Evolutionary conservation across 805 yeast genomes (phyloP).

Genomic region (Saccharomycopsis capsularis): DNA sequence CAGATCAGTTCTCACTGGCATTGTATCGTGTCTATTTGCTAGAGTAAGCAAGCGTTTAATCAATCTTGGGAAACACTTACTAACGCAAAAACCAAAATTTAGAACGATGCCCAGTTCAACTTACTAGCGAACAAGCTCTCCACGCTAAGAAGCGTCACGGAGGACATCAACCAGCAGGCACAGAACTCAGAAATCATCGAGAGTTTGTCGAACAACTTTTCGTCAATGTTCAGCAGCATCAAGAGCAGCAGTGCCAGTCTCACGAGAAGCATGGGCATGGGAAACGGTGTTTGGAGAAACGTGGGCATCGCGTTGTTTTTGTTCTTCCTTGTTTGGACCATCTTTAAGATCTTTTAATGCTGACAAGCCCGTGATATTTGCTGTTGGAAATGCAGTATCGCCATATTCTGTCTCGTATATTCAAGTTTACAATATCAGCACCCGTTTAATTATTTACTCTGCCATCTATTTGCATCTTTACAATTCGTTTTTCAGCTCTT

Average conservation of each 20-base stretch:
- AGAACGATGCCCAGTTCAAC: slow-evolving; percentile 60
- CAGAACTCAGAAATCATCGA: slow-evolving; percentile 39
- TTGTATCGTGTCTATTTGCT: neutral
- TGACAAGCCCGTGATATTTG: no score
- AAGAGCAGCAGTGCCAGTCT: slow-evolving; percentile 45
- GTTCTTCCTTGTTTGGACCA: slow-evolving; percentile 51
- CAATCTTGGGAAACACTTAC: neutral
- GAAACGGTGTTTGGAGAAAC: slow-evolving; percentile 53
- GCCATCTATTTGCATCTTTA: no score
- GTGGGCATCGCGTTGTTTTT: slow-evolving; percentile 48
- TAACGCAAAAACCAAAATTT: neutral
- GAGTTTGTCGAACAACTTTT: slow-evolving; percentile 44
- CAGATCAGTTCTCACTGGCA: neutral
- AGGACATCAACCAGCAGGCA: slow-evolving; percentile 62
- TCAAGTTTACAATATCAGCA: no score
- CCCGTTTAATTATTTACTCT: no score
- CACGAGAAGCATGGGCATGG: slow-evolving; percentile 49
- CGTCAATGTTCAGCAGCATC: slow-evolving; percentile 41
- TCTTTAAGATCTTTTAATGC: slow-evolving; percentile 40
- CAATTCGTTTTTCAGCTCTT: no score
- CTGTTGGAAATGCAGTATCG: no score
- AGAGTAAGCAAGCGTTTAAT: neutral
- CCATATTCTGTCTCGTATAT: no score
- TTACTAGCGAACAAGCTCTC: slow-evolving; percentile 60
- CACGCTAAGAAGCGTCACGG: slow-evolving; percentile 55